Evolutionary conservation across 2,329 filamentous ascomycete species (phyloP).

Genomic region (Helotiales sp.): DNA sequence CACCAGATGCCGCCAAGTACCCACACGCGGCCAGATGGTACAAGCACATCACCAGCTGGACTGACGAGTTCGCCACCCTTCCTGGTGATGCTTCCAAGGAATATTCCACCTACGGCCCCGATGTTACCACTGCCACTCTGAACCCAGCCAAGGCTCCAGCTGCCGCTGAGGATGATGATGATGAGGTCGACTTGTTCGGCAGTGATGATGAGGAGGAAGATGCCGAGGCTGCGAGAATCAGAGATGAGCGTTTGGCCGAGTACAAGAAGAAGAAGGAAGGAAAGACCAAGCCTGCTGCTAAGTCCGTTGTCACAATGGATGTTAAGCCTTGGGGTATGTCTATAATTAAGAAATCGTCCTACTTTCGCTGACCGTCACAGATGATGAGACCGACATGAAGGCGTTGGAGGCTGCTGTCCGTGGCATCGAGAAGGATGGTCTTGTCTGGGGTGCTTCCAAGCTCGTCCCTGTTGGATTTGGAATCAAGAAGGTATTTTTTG

Average conservation of each 20-base stretch:
- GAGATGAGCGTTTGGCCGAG: conserved; percentile 86
- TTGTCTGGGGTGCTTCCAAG: conserved; percentile 93
- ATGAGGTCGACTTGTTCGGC: conserved; percentile 93
- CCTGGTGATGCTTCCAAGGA: conserved; percentile 88
- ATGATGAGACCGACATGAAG: conserved; percentile 92
- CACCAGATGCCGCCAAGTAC: conserved; percentile 83
- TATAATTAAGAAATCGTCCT: not conserved
- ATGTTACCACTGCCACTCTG: conserved; percentile 71
- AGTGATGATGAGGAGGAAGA: conserved; percentile 94
- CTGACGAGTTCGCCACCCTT: conserved; percentile 88
- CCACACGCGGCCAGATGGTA: conserved; percentile 96
- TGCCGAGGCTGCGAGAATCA: conserved; percentile 77
- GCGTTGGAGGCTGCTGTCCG: conserved; percentile 80
- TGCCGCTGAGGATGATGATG: conserved; percentile 73
- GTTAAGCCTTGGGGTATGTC: conserved; percentile 99
- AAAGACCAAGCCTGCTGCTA: conserved; percentile 89
- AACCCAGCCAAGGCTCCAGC: conserved; percentile 84
- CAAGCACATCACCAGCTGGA: conserved; percentile 94
- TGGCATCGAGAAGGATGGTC: conserved; percentile 85
- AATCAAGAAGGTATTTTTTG: conserved; percentile 99
- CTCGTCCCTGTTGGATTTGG: conserved; percentile 90
- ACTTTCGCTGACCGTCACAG: conserved; percentile 42
- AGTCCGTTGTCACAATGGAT: conserved; percentile 93
- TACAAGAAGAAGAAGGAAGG: conserved; percentile 97
- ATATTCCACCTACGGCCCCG: conserved; percentile 89